Evolutionary conservation across 495 filamentous ascomycete species (phyloP).

Genomic region (Extremus antarcticus): DNA sequence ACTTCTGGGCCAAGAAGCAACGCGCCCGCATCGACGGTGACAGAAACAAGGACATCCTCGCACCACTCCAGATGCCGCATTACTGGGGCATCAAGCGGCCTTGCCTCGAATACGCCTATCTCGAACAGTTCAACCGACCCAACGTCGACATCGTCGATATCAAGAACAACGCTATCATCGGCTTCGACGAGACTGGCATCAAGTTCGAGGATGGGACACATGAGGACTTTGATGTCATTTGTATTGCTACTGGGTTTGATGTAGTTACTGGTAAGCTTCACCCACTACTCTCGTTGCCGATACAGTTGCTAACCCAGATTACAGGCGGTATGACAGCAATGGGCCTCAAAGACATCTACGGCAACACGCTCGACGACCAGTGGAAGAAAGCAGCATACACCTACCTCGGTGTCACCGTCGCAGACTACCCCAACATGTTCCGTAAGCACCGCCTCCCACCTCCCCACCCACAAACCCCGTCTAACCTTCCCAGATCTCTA

Average conservation of each 20-base stretch:
- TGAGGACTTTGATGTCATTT: slow-evolving; percentile 39
- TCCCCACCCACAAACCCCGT: slow-evolving; percentile 32
- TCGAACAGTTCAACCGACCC: slow-evolving; percentile 46
- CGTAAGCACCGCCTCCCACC: background rate
- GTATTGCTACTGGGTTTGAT: slow-evolving; percentile 27
- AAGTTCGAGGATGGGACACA: slow-evolving; percentile 29
- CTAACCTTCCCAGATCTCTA: slow-evolving; percentile 55
- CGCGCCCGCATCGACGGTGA: slow-evolving; percentile 42
- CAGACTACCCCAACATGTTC: slow-evolving; percentile 45
- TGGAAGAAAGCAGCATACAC: slow-evolving; percentile 42
- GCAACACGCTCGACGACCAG: slow-evolving; percentile 33
- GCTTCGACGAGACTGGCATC: slow-evolving; percentile 38
- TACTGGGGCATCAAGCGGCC: slow-evolving; percentile 45
- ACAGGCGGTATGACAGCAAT: slow-evolving; percentile 40
- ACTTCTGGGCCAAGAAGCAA: slow-evolving; percentile 47
- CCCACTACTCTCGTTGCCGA: too few relatives aligned
- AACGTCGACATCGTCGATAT: slow-evolving; percentile 45
- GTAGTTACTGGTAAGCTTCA: slow-evolving; percentile 35
- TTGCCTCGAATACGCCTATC: slow-evolving; percentile 45
- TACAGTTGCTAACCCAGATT: background rate
- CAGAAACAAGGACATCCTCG: slow-evolving; percentile 40
- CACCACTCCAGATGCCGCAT: slow-evolving; percentile 42
- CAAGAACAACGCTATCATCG: slow-evolving; percentile 37
- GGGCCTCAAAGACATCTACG: slow-evolving; percentile 34
- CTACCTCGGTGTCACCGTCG: slow-evolving; percentile 38